phyloP scores from a whole-genome alignment of 768 basidiomycete species.

The Pleurotus djamor region DNA sequence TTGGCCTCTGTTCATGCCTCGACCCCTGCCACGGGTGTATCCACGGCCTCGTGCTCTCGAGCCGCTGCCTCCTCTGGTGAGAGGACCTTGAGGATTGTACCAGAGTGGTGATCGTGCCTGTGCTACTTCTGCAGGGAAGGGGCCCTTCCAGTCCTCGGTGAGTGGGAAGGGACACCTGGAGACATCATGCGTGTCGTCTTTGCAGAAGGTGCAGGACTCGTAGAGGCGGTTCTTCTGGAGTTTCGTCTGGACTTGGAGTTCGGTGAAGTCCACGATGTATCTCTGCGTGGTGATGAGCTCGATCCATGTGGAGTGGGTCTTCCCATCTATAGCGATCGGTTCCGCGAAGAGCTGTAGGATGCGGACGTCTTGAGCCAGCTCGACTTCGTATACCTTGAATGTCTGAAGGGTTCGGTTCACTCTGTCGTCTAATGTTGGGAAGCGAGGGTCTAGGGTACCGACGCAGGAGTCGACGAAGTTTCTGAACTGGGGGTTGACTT shows the following conservation, averaged over 20 bases:
- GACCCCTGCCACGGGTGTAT: not conserved
- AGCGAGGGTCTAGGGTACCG: not conserved
- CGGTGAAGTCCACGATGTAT: not conserved
- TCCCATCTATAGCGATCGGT: not conserved
- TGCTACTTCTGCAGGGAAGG: not conserved
- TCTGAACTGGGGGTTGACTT: not conserved
- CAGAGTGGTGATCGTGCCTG: not conserved
- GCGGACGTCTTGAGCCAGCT: not conserved
- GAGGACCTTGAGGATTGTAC: not conserved
- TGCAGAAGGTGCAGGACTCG: not conserved
- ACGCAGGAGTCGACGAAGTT: not conserved
- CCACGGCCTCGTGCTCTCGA: not conserved
- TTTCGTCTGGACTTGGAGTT: not conserved
- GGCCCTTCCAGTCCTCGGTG: not conserved
- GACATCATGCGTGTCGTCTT: not conserved
- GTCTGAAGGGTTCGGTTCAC: not conserved
- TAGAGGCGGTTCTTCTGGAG: not conserved
- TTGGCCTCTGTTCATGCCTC: not conserved
- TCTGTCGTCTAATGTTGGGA: not conserved
- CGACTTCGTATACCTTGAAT: not conserved
- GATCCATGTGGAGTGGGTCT: not conserved
- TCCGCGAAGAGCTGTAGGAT: not conserved
- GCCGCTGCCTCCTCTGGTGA: not conserved
- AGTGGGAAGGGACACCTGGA: not conserved
- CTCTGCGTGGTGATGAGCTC: not conserved